Base-by-base conservation (phyloP, 805 yeast genomes). In the Metschnikowia gelsemii region DNA sequence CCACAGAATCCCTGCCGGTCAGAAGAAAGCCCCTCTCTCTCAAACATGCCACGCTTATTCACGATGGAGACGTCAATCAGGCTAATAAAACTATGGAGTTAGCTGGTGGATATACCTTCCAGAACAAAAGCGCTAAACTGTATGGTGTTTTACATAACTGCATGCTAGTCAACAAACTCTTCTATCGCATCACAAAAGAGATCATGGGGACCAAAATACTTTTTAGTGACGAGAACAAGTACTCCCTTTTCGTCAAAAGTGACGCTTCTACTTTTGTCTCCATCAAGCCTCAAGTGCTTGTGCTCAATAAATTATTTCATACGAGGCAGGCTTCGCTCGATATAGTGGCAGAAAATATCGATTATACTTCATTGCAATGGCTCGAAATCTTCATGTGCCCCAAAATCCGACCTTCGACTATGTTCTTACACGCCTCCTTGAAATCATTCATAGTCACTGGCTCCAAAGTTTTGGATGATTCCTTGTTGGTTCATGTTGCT, bases 341-440 rank as follows among this genome's bases (percentile, higher is more conserved):
- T 18, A 34, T 53, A n/a, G 54, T 82, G 7, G 63, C 76, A 2
- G 55, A 59, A 14, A 40, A 52, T 4, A 47, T 72, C 4, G 59
- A 75, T 22, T 78, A 80, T 27, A 67, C 73, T 2, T 64, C 71
- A 31, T 58, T 88, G 32, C 70, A 73, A 50, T 79, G 85, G 84
- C 66, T 89, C 22, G 96, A 89, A 59, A 71, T 88, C 52, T 87
- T 84, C 63, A 84, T 90, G 55, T 88, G 96, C 57, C 91, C 96
- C 5, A 72, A 71, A 32, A 57, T 86, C 22, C 54, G 73, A 6
- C 96, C 96, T 3, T 65, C 70, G 3, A 11, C 41, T 13, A 56
- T 59, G 12, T 52, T 70, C 21, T 59, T 68, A 35, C 43, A 42
- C n/a, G 29, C 41, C 3, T 50, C 56, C 7, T 55, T 71, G 32